phyloP scores from a whole-genome alignment of 805 yeast genomes.

The Isabelozyma rhagii region DNA sequence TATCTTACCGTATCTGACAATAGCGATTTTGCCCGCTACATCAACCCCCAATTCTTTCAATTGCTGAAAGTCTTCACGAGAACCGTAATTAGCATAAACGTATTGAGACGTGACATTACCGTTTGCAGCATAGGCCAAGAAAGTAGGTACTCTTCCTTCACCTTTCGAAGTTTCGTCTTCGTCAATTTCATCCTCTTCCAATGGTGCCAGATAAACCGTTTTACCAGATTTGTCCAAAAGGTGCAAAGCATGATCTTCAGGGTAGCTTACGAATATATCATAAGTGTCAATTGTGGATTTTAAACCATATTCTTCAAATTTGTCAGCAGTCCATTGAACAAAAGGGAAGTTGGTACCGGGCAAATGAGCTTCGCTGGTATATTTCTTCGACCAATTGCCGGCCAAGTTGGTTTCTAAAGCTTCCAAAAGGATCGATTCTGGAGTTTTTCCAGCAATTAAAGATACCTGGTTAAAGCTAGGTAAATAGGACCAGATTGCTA shows the following conservation, averaged over 20 bases:
- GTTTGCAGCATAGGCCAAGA: conserved; percentile 72
- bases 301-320: conserved; percentile 61
- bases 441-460: not conserved
- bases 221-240: conserved; percentile 30
- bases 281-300: conserved; percentile 50
- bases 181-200: conserved; percentile 45
- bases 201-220: conserved; percentile 48
- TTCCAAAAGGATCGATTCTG: not conserved
- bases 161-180: conserved; percentile 49
- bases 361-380: conserved; percentile 54
- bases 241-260: conserved; percentile 50
- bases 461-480: not conserved
- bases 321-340: conserved; percentile 57
- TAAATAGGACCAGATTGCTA: not conserved
- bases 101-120: conserved; percentile 70
- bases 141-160: conserved; percentile 61
- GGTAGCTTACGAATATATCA: conserved; percentile 63
- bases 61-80: conserved; percentile 52
- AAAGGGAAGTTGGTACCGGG: conserved; percentile 52
- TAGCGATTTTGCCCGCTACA: conserved; percentile 56
- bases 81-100: conserved; percentile 70
- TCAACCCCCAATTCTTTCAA: conserved; percentile 47
- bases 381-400: conserved; percentile 51
- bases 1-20: conserved; percentile 63
- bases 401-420: conserved; percentile 32